phyloP scores from a whole-genome alignment of 2,329 filamentous ascomycete genomes.

The Clonostachys solani region DNA sequence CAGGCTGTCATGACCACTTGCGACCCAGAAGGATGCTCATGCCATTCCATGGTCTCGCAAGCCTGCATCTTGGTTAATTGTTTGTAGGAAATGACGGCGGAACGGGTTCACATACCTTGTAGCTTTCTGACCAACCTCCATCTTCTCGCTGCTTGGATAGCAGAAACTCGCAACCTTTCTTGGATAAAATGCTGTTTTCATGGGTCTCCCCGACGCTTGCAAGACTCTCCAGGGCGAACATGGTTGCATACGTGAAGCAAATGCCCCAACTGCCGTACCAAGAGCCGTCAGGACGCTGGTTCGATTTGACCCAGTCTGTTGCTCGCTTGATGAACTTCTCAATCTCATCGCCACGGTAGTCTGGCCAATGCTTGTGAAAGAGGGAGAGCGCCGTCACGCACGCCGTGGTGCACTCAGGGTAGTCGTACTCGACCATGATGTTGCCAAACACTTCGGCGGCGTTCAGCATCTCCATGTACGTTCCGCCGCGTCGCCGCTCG shows the following conservation, averaged over 20 bases:
- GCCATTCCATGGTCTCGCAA: conserved; percentile 73
- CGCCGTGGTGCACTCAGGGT: conserved; percentile 95
- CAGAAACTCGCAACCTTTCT: conserved; percentile 79
- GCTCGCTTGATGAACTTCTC: conserved; percentile 66
- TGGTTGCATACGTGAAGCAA: conserved; percentile 94
- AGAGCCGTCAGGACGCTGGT: conserved; percentile 77
- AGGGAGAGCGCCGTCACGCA: conserved; percentile 83
- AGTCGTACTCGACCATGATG: conserved; percentile 99
- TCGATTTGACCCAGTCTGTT: conserved; percentile 75
- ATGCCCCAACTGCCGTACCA: conserved; percentile 99
- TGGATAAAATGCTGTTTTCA: conserved; percentile 64
- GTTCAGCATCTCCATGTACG: conserved; percentile 80
- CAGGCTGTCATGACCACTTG: conserved; percentile 95
- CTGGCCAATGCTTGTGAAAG: conserved; percentile 77
- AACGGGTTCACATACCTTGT: conserved; percentile 48
- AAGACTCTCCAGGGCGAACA: conserved; percentile 92
- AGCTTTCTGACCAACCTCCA: conserved; percentile 96
- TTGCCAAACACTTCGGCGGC: conserved; percentile 93
- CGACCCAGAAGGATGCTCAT: conserved; percentile 68
- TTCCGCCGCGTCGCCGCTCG: conserved; percentile 74
- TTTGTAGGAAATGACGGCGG: not conserved
- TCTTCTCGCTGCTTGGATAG: conserved; percentile 80
- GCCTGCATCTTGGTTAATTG: conserved; percentile 36
- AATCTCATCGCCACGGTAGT: conserved; percentile 76
- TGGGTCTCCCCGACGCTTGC: conserved; percentile 79